These are phyloP conservation scores for Mycena latifolia DNA, from an alignment of 768 basidiomycete genomes.

Conservation along the genomic window DNA sequence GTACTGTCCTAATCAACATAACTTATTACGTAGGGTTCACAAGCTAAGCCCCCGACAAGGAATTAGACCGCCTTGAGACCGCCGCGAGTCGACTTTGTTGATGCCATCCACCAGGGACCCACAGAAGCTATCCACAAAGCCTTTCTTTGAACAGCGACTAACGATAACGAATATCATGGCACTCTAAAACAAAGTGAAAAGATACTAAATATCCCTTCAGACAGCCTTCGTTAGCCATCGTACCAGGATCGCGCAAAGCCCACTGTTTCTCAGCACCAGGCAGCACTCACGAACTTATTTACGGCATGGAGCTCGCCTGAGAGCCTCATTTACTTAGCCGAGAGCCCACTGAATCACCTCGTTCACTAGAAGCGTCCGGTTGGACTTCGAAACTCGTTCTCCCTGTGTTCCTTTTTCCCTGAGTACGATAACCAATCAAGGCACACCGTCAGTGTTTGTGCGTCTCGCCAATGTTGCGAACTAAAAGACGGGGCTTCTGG, in stretches of 20 bases:
- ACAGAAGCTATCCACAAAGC: conserved; percentile 11
- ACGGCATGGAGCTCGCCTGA: conserved; percentile 9
- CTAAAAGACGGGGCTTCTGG: conserved; percentile 12
- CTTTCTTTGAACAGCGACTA: background rate
- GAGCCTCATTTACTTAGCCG: background rate
- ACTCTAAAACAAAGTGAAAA: too few relatives aligned
- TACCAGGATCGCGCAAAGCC: too few relatives aligned
- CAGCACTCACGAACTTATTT: background rate
- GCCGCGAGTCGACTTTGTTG: background rate
- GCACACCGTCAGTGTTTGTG: background rate
- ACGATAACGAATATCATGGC: too few relatives aligned
- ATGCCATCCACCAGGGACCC: conserved; percentile 23
- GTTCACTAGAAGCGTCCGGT: background rate
- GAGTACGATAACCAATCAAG: background rate
- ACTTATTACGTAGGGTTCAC: too few relatives aligned
- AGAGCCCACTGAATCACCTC: conserved; percentile 25
- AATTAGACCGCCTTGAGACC: too few relatives aligned
- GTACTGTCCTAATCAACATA: too few relatives aligned
- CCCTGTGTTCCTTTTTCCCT: conserved; percentile 9
- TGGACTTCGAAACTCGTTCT: background rate
- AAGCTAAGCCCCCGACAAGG: too few relatives aligned
- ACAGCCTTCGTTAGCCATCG: too few relatives aligned
- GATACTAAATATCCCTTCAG: too few relatives aligned
- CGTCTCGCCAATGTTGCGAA: background rate
- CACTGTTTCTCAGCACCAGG: too few relatives aligned